Base-by-base conservation (phyloP, 495 filamentous ascomycete genomes). In the Daldinia grandis region DNA sequence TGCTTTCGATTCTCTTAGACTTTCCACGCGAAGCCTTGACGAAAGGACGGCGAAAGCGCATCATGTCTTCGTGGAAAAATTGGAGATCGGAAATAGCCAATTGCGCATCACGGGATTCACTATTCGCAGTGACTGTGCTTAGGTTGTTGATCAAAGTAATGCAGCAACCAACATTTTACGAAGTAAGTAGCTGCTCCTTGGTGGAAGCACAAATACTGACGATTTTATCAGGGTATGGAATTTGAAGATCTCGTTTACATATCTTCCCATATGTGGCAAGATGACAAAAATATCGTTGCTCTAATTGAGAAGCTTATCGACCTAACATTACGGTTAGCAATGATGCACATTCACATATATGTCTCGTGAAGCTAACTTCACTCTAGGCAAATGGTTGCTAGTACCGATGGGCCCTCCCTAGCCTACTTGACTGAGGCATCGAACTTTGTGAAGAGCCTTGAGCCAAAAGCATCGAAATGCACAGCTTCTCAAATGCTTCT, bases 131-230 rank as follows among this genome's bases (percentile, higher is more conserved):
- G 25, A 53, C 71, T 12, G 73, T 83, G 25, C 71, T 87, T n/a
- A 77, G 77, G 31, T 62, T 87, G 61, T 79, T 84, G 69, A 62
- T 78, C n/a, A 84, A 80, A 73, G 66, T 85, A 14, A 84, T 85
- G 81, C 67, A 76, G 6, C 76, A 74, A 51, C 82, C 85, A 8
- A 85, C 81, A 2, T 82, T 83, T 63, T 85, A 86, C 60, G 79
- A 83, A 51, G 84, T 83, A 76, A 68, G 74, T 61, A 19, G 21
- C 35, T 9, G 3, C 19, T 12, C 7, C 15, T 8, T 27, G 27
- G 10, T 55, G 17, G n/a, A 35, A 38, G n/a, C 28, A 50, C 12
- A 3, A 24, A 38, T 57, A 64, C 62, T 77, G 54, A 76, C 33
- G 2, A 28, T 5, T 63, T 50, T 5, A 17, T 17, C 40, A 81